Evolutionary conservation across 768 basidiomycete species (phyloP), one percentile per base, ranked within the genome.

Genomic region (Pulveroboletus sp.): DNA sequence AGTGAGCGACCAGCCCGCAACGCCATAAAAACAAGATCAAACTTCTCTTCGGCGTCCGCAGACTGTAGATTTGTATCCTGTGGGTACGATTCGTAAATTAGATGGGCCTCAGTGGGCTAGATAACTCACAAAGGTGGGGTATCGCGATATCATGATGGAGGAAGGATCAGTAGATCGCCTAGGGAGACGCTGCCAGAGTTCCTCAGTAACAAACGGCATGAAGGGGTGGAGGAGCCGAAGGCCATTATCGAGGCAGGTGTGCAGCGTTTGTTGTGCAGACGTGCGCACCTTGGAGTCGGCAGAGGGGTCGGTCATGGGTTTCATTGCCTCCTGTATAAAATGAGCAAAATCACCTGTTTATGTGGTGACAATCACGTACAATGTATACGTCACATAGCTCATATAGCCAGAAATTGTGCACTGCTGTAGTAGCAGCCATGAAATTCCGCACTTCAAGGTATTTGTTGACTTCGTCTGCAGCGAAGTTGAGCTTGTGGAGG

Each of bases 311-410:
- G 93, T 92, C 82, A 97, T 90, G 8, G 93, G 92, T 69, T 99
- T 99, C 85, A 95, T 96, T 3, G 92, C 96, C 79, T 99, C 95
- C 92, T 95, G 66, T 43, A 58, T 39, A 51, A 24, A 14, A 44
- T 51, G 24, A 37, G 33, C 32, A 51, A 18, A 36, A 30, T 30
- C 18, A 1, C 31, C 44, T 5, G 11, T 3, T 43, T 42, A 49
- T 15, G 24, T 32, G 28, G 12, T 1, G n/a, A 53, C 21, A 14
- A 10, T 65, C 30, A 69, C 89, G 54, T 51, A 93, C 92, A 57
- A 99, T 97, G 72, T 94, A 99, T 24, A 99, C 93, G 65, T 99
- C 96, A 64, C 96, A 99, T n/a, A 98, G 76, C 69, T 99, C 95
- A 66, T 98, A 94, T 35, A 99, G 70, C 95, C 96, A 99, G 75